Percentiles rank a stretch among this genome's conserved stretches.
These are phyloP conservation scores for Coniferiporia sulphurascens DNA, from an alignment of 1,284 basidiomycete species.

Conservation along the genomic window DNA sequence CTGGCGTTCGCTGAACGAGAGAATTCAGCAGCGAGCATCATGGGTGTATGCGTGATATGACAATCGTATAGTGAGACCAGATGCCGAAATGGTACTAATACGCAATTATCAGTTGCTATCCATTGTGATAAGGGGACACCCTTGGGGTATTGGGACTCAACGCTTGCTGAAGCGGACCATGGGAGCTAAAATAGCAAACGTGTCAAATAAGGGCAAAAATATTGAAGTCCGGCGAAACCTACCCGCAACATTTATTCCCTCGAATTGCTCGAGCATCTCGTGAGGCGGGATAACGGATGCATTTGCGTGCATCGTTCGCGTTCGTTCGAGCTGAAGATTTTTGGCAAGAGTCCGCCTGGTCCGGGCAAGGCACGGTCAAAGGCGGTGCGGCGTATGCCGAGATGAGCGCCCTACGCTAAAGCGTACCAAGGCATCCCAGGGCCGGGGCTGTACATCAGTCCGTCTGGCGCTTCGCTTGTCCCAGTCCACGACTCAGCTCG, in stretches of 20 bases:
- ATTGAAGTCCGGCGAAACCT: not conserved
- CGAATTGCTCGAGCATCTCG: slow-evolving; percentile 35
- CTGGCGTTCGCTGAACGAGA: slow-evolving; percentile 46
- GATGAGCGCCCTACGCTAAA: too few relatives aligned
- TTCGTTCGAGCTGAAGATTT: too few relatives aligned
- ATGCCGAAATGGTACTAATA: slow-evolving; percentile 45
- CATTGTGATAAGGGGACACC: not conserved
- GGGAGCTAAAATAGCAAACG: slow-evolving; percentile 31
- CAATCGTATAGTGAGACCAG: slow-evolving; percentile 49
- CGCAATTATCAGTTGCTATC: not conserved
- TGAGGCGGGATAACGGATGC: slow-evolving; percentile 30
- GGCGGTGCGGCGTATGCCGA: not conserved
- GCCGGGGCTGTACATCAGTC: too few relatives aligned
- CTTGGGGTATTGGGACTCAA: slow-evolving; percentile 18
- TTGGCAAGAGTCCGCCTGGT: too few relatives aligned
- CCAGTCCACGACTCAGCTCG: too few relatives aligned
- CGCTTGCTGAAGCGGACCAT: slow-evolving; percentile 54
- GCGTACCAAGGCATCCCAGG: too few relatives aligned
- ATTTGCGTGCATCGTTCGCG: not conserved
- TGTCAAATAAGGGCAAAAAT: not conserved
- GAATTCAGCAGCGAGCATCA: slow-evolving; percentile 55
- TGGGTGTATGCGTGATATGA: slow-evolving; percentile 55
- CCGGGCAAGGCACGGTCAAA: too few relatives aligned
- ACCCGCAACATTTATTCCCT: slow-evolving; percentile 41
- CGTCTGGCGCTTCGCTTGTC: too few relatives aligned